A percentile compares a stretch with the other conserved stretches of the same genome.
Conservation (phyloP, 2,329 filamentous ascomycete species). For the Venturia nashicola region DNA sequence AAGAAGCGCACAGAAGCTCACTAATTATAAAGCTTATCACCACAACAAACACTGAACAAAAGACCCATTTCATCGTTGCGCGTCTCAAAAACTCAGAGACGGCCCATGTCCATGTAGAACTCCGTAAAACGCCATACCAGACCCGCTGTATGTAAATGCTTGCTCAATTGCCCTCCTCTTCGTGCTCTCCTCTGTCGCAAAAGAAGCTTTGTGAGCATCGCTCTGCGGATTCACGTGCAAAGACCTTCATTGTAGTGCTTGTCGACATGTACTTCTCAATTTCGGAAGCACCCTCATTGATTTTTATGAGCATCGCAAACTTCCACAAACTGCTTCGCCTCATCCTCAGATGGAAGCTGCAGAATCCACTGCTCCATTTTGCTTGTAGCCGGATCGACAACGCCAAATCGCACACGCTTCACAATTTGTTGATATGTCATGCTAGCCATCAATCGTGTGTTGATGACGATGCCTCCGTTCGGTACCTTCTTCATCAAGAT, state of each 20-base stretch:
- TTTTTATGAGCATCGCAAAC: conserved; percentile 1
- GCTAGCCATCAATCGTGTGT: conserved; percentile 51
- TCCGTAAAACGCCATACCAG: neutral
- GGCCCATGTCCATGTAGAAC: neutral
- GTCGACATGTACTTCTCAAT: neutral
- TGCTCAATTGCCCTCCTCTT: neutral
- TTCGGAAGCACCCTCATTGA: neutral
- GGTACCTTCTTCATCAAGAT: conserved; percentile 65
- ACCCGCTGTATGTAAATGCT: neutral
- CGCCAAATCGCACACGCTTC: conserved; percentile 2
- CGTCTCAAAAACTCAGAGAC: neutral
- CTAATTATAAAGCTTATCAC: neutral
- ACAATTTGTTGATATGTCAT: conserved; percentile 43
- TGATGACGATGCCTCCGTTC: conserved; percentile 60
- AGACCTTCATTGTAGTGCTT: neutral
- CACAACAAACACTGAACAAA: neutral
- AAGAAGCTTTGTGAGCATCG: neutral
- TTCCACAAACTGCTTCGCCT: conserved; percentile 1
- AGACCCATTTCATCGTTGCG: neutral
- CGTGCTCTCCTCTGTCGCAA: neutral
- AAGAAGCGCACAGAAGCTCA: neutral
- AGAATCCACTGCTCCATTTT: conserved; percentile 1
- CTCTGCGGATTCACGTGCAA: neutral
- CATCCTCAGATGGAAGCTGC: neutral
- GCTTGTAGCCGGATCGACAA: neutral